Base-by-base conservation (phyloP, 169 alveolate genomes). In the Plasmodium gaboni region DNA sequence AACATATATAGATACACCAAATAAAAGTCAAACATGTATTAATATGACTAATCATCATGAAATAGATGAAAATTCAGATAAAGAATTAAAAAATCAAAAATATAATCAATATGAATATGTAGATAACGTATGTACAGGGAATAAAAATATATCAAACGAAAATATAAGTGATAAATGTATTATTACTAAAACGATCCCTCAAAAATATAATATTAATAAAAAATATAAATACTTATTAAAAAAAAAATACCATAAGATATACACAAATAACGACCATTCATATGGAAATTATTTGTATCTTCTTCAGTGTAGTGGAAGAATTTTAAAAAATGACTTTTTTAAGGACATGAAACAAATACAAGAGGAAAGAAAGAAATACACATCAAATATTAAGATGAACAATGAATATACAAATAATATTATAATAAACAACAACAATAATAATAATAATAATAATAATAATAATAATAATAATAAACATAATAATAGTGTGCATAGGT, bases 221-320 rank as follows among this genome's bases (percentile, higher is more conserved):
- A 70, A 26, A 57, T 83, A 83, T 83, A 68, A 83, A 55, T 83
- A 69, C 32, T 26, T 83, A 46, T 70, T 83, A n/a, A 83, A 83
- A 57, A 83, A 57, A 44, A 83, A 55, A 57, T 48, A 46, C 55
- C 24, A 38, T 19, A 9, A 19, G 2, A 13, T 68, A 2, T 38
- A 60, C 17, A 57, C 32, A 17, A 55, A 57, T 50, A 63, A 83
- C 2, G 17, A 53, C 26, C 60, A 55, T 50, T 38, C 72, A 3
- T 50, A 55, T 48, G 73, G 22, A 57, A 83, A 63, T 5, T 51
- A 68, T 19, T 61, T 83, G 15, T 83, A 69, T 73, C 63, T 83
- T 32, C 22, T 83, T 61, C 91, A 83, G 64, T 83, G 91, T 22
- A 83, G 91, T 70, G 91, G 91, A 6, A 13, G 91, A 69, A 83